Evolutionary conservation across 2,329 filamentous ascomycete genomes (phyloP).

Genomic region (Hypoxylon sp.): DNA sequence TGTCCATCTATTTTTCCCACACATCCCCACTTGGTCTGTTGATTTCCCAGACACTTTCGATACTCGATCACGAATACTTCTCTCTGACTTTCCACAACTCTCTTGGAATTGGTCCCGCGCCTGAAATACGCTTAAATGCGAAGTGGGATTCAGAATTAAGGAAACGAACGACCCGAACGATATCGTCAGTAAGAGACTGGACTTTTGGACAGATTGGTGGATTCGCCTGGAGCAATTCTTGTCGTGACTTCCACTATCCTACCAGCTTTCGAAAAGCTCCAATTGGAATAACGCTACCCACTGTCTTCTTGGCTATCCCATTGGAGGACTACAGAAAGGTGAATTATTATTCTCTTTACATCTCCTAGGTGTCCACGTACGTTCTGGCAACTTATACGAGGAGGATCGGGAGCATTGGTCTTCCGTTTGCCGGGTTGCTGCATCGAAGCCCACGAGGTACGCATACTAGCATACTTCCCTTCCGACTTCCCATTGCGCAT

Average conservation of each 20-base stretch:
- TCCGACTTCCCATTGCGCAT: slow-evolving; percentile 37
- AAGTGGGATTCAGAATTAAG: slow-evolving; percentile 15
- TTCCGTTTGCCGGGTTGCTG: slow-evolving; percentile 44
- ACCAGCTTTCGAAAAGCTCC: slow-evolving; percentile 20
- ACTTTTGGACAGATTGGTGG: slow-evolving; percentile 18
- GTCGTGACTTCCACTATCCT: slow-evolving; percentile 15
- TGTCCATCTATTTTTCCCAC: slow-evolving; percentile 26
- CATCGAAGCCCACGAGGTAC: slow-evolving; percentile 44
- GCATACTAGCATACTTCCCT: slow-evolving; percentile 42
- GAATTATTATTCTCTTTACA: slow-evolving; percentile 28
- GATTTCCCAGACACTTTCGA: slow-evolving; percentile 10
- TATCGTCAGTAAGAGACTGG: slow-evolving; percentile 10
- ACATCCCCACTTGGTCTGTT: slow-evolving; percentile 31
- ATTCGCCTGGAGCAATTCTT: slow-evolving; percentile 13
- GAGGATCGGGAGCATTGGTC: slow-evolving; percentile 33
- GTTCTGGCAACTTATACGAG: slow-evolving; percentile 12
- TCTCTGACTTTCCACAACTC: background rate
- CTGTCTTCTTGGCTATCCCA: slow-evolving; percentile 2
- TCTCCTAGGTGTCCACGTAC: slow-evolving; percentile 14
- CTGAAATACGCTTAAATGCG: slow-evolving; percentile 11
- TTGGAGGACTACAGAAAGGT: slow-evolving; percentile 31
- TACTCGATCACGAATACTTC: slow-evolving; percentile 25
- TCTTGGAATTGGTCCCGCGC: slow-evolving; percentile 12
- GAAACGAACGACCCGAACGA: slow-evolving; percentile 11
- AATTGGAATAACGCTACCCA: background rate